Percentiles rank a stretch among this genome's conserved stretches.
These are phyloP conservation scores for Rubroboletus satanas DNA, from an alignment of 768 basidiomycete species.

Conservation along the genomic window DNA sequence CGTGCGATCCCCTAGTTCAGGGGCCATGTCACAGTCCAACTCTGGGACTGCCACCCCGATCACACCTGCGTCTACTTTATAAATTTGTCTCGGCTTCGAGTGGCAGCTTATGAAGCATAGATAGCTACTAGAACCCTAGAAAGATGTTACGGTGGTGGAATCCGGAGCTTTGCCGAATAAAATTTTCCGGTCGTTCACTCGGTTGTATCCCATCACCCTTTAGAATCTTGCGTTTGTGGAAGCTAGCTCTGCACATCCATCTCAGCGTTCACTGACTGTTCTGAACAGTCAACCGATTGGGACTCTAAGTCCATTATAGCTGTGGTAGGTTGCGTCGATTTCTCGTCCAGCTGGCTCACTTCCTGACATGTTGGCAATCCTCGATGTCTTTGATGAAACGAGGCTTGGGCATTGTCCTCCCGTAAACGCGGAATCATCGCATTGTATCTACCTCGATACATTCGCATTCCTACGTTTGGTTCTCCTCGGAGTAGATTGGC, in stretches of 20 bases:
- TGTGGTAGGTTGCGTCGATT: not conserved
- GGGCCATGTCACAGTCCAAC: slow-evolving; percentile 33
- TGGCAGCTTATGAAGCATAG: not conserved
- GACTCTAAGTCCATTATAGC: not conserved
- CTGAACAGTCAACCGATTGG: not conserved
- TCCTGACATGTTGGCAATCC: not conserved
- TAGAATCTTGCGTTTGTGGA: not conserved
- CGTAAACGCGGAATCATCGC: not conserved
- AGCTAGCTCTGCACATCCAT: not conserved
- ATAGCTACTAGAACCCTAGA: slow-evolving; percentile 1
- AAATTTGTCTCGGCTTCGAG: not conserved
- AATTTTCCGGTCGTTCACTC: not conserved
- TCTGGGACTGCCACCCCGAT: slow-evolving; percentile 50
- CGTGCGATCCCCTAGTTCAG: slow-evolving; percentile 42
- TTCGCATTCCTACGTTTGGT: not conserved
- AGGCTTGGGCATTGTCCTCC: not conserved
- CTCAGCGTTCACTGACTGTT: not conserved
- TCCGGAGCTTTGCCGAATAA: not conserved
- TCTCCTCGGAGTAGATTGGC: not conserved
- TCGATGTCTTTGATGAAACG: not conserved
- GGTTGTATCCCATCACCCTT: not conserved
- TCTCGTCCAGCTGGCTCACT: not conserved
- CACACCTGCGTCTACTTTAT: slow-evolving; percentile 9
- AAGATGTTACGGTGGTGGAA: not conserved
- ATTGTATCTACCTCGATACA: not conserved